Evolutionary conservation across 2,329 filamentous ascomycete genomes (phyloP).

Genomic region (Stromatinia cepivora): DNA sequence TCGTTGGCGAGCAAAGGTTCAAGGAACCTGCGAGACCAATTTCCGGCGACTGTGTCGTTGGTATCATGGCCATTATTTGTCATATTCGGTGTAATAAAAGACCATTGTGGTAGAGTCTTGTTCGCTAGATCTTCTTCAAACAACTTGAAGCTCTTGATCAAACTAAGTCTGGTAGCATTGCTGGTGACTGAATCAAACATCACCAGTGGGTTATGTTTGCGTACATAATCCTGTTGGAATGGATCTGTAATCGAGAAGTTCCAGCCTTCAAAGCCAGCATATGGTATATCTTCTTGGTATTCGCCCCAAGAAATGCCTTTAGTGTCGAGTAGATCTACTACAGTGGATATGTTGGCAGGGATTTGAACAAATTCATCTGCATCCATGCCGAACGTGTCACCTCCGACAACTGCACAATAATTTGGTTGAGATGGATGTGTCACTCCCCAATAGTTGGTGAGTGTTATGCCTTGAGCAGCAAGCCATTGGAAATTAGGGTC

Average conservation of each 20-base stretch:
- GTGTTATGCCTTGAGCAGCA: constrained; percentile 54
- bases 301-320: constrained; percentile 52
- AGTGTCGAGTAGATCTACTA: constrained; percentile 51
- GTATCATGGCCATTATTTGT: constrained; percentile 63
- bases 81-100: constrained; percentile 63
- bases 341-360: constrained; percentile 46
- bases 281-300: constrained; percentile 57
- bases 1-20: constrained; percentile 51
- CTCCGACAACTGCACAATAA: constrained; percentile 58
- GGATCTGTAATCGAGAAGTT: constrained; percentile 55
- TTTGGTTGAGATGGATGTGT: constrained; percentile 64
- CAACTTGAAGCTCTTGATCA: constrained; percentile 61
- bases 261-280: constrained; percentile 48
- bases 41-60: constrained; percentile 49
- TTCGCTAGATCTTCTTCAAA: constrained; percentile 60
- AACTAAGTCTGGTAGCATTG: constrained; percentile 51
- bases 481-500: constrained; percentile 48
- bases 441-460: constrained; percentile 54
- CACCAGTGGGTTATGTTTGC: constrained; percentile 60
- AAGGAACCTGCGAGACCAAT: constrained; percentile 53
- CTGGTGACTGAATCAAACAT: constrained; percentile 55
- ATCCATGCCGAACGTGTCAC: constrained; percentile 57
- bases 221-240: constrained; percentile 60
- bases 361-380: constrained; percentile 53
- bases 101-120: constrained; percentile 61